Evolutionary conservation across 768 basidiomycete species (phyloP).

Genomic region (Rhodotorula babjevae): DNA sequence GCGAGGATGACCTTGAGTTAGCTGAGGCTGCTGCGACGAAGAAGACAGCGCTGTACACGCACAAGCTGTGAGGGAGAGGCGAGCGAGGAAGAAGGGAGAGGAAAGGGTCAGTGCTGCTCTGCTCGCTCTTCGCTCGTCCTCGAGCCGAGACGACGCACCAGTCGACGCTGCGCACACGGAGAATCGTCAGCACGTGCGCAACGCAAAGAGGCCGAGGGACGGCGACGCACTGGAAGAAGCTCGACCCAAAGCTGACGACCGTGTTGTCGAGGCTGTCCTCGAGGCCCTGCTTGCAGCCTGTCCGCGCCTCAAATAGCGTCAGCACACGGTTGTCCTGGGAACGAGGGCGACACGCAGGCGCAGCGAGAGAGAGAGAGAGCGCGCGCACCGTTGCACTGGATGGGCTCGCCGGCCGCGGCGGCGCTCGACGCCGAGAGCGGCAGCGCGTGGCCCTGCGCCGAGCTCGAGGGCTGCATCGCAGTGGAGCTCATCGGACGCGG

Average conservation of each 20-base stretch:
- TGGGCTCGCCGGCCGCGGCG: not conserved
- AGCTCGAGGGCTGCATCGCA: not conserved
- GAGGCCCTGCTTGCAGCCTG: constrained; percentile 29
- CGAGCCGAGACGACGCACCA: not conserved
- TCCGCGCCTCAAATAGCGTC: not conserved
- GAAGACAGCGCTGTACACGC: not conserved
- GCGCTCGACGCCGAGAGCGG: not conserved
- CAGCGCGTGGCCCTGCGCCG: not conserved
- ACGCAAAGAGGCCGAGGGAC: not conserved
- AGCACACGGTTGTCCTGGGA: not conserved
- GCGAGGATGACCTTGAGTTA: not conserved
- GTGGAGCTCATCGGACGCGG: too few relatives aligned
- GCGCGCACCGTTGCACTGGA: constrained; percentile 1
- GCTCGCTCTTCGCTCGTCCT: too few relatives aligned
- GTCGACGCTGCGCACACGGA: not conserved
- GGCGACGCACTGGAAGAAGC: constrained; percentile 28
- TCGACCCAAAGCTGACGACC: constrained; percentile 35
- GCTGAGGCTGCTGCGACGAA: too few relatives aligned
- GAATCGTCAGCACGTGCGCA: not conserved
- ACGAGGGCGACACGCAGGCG: not conserved
- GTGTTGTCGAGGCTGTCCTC: constrained; percentile 34
- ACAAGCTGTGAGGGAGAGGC: not conserved
- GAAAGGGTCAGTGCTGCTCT: not conserved
- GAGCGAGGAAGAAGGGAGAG: too few relatives aligned
- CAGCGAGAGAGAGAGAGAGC: not conserved